Percentiles rank a stretch among this genome's conserved stretches.
These are phyloP conservation scores for Mitragyna speciosa DNA, from an alignment of 257 asterid genomes.

Conservation along the genomic window DNA sequence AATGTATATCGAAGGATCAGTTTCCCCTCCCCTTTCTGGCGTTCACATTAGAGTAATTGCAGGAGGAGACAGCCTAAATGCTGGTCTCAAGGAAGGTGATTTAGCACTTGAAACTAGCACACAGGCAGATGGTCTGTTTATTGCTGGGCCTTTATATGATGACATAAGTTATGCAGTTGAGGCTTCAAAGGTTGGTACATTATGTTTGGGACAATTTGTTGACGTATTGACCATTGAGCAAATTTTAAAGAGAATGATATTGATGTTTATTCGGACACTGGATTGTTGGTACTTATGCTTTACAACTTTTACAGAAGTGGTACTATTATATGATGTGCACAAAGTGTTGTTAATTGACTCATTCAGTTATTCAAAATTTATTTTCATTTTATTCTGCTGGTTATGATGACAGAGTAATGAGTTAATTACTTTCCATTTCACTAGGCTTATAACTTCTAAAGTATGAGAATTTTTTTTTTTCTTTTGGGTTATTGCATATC, in stretches of 20 bases:
- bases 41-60: constrained; percentile 72
- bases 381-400: not conserved
- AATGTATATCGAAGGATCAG: constrained; percentile 87
- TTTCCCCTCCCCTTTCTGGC: constrained; percentile 80
- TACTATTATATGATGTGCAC: not conserved
- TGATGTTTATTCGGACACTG: not conserved
- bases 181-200: constrained; percentile 80
- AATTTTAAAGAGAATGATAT: not conserved
- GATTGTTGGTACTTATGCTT: not conserved
- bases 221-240: not conserved
- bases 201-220: not conserved
- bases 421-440: too few species aligned
- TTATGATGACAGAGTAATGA: not conserved
- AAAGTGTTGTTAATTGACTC: not conserved
- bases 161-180: constrained; percentile 63
- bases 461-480: too few species aligned
- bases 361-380: not conserved
- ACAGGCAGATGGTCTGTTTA: constrained; percentile 62
- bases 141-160: constrained; percentile 96
- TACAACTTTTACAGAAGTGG: not conserved
- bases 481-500: too few species aligned
- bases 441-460: too few species aligned
- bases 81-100: constrained; percentile 69
- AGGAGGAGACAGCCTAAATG: constrained; percentile 57
- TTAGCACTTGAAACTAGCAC: constrained; percentile 71